phyloP scores from a whole-genome alignment of 2,329 filamentous ascomycete species.

The Cryphonectria japonica region DNA sequence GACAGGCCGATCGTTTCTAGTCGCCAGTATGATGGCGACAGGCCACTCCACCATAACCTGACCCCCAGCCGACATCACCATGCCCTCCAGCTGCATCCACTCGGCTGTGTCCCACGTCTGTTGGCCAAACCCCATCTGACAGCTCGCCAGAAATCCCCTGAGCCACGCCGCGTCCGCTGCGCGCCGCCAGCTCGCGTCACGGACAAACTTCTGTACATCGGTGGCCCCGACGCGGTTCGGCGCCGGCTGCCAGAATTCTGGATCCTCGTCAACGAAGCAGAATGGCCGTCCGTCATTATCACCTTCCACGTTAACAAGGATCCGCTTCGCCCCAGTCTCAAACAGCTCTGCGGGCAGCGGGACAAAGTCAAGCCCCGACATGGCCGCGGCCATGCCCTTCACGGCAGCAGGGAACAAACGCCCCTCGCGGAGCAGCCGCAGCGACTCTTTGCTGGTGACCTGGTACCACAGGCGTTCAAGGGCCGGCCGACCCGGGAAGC shows the following conservation, averaged over 20 bases:
- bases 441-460: conserved; percentile 27
- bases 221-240: conserved; percentile 6
- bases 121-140: conserved; percentile 31
- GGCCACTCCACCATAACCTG: conserved; percentile 30
- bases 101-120: conserved; percentile 28
- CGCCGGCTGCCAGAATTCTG: conserved; percentile 22
- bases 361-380: conserved; percentile 30
- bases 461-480: conserved; percentile 29
- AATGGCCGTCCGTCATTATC: conserved; percentile 19
- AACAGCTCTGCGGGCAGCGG: conserved; percentile 28
- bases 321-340: conserved; percentile 25
- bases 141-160: conserved; percentile 31
- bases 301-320: conserved; percentile 24
- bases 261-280: conserved; percentile 29
- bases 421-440: conserved; percentile 29
- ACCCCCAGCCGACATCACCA: conserved; percentile 25
- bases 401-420: conserved; percentile 30
- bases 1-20: conserved; percentile 21
- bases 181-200: conserved; percentile 30
- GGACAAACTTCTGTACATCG: conserved; percentile 8
- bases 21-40: conserved; percentile 30
- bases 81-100: conserved; percentile 30
- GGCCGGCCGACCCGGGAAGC: conserved; percentile 25
- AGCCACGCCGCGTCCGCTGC: conserved; percentile 30
- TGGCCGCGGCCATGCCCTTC: conserved; percentile 28